These are phyloP conservation scores for Senecio squalidus DNA, from an alignment of 140 eudicot genomes.

Conservation along the genomic window DNA sequence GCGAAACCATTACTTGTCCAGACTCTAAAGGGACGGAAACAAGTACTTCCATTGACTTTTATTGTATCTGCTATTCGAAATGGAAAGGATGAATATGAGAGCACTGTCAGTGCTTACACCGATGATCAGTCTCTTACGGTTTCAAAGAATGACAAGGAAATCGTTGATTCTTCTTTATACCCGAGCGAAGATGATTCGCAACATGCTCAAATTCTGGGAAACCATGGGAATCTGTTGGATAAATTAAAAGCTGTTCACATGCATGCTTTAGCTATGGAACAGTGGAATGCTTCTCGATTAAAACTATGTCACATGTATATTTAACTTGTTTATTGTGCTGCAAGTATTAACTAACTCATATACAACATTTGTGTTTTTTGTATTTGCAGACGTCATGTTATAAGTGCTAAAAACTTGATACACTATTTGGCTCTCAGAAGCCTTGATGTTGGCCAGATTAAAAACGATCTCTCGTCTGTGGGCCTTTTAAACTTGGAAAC, in stretches of 20 bases:
- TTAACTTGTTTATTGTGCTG: not conserved
- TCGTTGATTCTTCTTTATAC: slow-evolving; percentile 19
- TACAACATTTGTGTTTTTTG: slow-evolving; percentile 2
- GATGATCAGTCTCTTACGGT: slow-evolving; percentile 30
- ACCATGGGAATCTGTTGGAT: slow-evolving; percentile 45
- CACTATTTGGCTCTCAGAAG: slow-evolving; percentile 71
- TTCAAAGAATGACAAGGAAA: slow-evolving; percentile 22
- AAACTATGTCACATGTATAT: slow-evolving; percentile 50
- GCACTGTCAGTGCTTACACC: slow-evolving; percentile 27
- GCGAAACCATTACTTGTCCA: slow-evolving; percentile 15
- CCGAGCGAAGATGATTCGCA: slow-evolving; percentile 12
- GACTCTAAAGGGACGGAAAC: slow-evolving; percentile 11
- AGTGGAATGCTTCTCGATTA: slow-evolving; percentile 59
- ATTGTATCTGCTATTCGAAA: slow-evolving; percentile 37
- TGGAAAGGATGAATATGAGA: slow-evolving; percentile 37
- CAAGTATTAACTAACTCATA: not conserved
- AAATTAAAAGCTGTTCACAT: slow-evolving; percentile 63
- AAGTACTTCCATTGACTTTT: slow-evolving; percentile 12
- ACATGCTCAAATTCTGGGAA: slow-evolving; percentile 17
- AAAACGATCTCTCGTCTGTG: slow-evolving; percentile 47
- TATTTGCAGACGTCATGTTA: slow-evolving; percentile 49
- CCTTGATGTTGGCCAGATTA: slow-evolving; percentile 60
- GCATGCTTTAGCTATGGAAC: slow-evolving; percentile 73
- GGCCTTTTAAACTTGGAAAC: slow-evolving; percentile 72
- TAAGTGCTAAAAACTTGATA: slow-evolving; percentile 55